Evolutionary conservation across 106 monocot genomes (phyloP).

Genomic region (Dioscorea zingiberensis): DNA sequence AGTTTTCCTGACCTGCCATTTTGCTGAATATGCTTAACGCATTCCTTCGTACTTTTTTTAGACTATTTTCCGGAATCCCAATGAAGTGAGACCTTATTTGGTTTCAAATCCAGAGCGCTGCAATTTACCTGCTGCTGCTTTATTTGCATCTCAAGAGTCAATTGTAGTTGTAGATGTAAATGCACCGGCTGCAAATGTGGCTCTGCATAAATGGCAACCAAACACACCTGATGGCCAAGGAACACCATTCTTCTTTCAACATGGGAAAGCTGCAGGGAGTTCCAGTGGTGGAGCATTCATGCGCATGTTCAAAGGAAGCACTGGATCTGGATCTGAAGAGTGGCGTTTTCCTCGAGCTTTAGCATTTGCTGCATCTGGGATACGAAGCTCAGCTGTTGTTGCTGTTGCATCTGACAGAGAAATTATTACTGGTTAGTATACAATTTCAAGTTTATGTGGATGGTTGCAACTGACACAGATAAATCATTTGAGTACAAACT

Average conservation of each 20-base stretch:
- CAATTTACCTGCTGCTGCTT: slow-evolving; percentile 82
- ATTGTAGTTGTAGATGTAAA: slow-evolving; percentile 73
- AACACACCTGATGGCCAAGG: slow-evolving; percentile 89
- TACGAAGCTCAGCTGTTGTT: slow-evolving; percentile 65
- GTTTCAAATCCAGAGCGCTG: slow-evolving; percentile 85
- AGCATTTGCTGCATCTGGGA: slow-evolving; percentile 73
- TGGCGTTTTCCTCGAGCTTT: slow-evolving; percentile 76
- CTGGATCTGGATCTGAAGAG: slow-evolving; percentile 45
- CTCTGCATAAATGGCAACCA: slow-evolving; percentile 90
- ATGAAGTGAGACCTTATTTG: slow-evolving; percentile 49
- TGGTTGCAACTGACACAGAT: too few relatives aligned
- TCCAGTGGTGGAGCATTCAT: slow-evolving; percentile 69
- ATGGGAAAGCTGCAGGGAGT: slow-evolving; percentile 47
- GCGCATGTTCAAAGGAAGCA: slow-evolving; percentile 80
- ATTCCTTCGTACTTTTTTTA: slow-evolving; percentile 9
- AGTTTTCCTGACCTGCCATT: too few relatives aligned
- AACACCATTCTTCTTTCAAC: slow-evolving; percentile 87
- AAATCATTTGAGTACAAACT: too few relatives aligned
- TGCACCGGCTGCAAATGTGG: slow-evolving; percentile 73
- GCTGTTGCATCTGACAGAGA: slow-evolving; percentile 76
- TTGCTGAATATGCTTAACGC: too few relatives aligned
- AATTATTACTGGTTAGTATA: slow-evolving; percentile 60
- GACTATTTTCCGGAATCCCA: slow-evolving; percentile 90
- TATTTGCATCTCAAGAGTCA: slow-evolving; percentile 72
- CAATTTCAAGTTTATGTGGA: background rate